phyloP scores from a whole-genome alignment of 441 rosid genomes.

The Aleurites moluccanus region DNA sequence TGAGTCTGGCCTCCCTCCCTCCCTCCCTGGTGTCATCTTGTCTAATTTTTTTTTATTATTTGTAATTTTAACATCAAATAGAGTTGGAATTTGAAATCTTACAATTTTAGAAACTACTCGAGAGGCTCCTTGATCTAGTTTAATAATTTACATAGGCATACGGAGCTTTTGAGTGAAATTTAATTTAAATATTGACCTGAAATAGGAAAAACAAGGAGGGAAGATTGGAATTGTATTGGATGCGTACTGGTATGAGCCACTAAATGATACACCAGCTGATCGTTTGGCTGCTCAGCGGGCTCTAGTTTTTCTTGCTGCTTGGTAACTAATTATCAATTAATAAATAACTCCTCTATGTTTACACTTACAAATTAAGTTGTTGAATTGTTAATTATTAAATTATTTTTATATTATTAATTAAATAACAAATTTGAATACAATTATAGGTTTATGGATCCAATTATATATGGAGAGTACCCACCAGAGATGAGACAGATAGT shows the following conservation, averaged over 20 bases:
- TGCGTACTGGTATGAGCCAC: slow-evolving; percentile 13
- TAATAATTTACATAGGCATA: too few species aligned
- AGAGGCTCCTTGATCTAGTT: too few species aligned
- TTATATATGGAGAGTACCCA: slow-evolving; percentile 13
- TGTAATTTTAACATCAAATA: too few species aligned
- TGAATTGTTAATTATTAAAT: neutral
- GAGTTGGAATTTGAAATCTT: too few species aligned
- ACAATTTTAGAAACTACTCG: too few species aligned
- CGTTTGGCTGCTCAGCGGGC: slow-evolving; percentile 11
- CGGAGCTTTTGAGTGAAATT: too few species aligned
- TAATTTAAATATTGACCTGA: neutral
- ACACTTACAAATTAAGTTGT: neutral
- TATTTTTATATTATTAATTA: neutral
- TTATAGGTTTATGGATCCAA: slow-evolving; percentile 10
- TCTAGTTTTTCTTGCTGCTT: neutral
- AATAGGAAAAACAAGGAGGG: slow-evolving; percentile 12
- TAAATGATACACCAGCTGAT: slow-evolving; percentile 12
- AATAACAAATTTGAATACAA: neutral
- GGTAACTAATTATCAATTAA: neutral
- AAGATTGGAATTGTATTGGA: neutral
- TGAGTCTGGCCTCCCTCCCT: too few species aligned
- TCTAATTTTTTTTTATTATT: too few species aligned
- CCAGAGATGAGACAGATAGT: slow-evolving; percentile 14
- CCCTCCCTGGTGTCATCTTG: too few species aligned
- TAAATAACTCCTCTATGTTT: neutral